Evolutionary conservation across 2,329 filamentous ascomycete genomes (phyloP).

Genomic region (Atkinsonella texensis): DNA sequence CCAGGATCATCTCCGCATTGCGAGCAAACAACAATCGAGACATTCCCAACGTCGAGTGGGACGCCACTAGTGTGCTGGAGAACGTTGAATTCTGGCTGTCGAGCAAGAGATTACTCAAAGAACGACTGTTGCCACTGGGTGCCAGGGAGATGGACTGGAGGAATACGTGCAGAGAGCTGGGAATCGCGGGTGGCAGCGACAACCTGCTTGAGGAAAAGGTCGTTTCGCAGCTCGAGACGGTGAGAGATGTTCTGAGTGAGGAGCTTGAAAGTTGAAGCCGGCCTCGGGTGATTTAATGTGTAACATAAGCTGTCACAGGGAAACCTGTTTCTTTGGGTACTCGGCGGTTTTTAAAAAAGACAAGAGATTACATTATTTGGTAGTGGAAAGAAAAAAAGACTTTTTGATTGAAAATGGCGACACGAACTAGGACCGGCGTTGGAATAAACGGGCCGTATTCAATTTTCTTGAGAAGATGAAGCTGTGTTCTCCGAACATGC

Average conservation of each 20-base stretch:
- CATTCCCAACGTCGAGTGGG: slow-evolving; percentile 64
- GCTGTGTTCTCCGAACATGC: background rate
- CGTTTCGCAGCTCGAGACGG: slow-evolving; percentile 52
- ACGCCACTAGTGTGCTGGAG: slow-evolving; percentile 58
- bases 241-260: slow-evolving; percentile 42
- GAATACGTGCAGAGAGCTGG: slow-evolving; percentile 25
- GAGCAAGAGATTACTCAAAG: slow-evolving; percentile 54
- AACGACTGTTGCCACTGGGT: slow-evolving; percentile 61
- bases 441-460: slow-evolving; percentile 6
- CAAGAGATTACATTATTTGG: background rate
- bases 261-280: slow-evolving; percentile 27
- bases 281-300: background rate
- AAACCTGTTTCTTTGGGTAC: background rate
- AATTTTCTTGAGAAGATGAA: background rate
- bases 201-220: slow-evolving; percentile 67
- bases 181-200: slow-evolving; percentile 31
- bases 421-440: slow-evolving; percentile 8
- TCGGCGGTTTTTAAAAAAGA: background rate
- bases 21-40: slow-evolving; percentile 55
- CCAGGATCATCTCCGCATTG: slow-evolving; percentile 57
- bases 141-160: slow-evolving; percentile 58
- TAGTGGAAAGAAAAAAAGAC: background rate
- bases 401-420: slow-evolving; percentile 1
- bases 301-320: background rate
- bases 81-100: slow-evolving; percentile 75